Evolutionary conservation across 352 stramenopile species (phyloP).

Genomic region (Pythium insidiosum): DNA sequence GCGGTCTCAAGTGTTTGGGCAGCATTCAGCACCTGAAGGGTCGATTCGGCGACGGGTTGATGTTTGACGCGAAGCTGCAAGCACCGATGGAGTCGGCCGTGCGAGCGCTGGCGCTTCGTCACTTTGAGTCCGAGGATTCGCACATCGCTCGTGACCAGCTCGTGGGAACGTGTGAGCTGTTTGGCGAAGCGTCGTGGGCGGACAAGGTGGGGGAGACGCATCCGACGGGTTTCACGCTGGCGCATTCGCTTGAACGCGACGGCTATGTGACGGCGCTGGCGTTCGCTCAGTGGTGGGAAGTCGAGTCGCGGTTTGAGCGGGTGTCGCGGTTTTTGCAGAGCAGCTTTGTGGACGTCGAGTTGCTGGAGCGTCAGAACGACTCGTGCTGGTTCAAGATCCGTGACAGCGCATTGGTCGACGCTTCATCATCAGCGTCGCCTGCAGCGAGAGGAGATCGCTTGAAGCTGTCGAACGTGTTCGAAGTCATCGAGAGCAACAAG

Average conservation of each 20-base stretch:
- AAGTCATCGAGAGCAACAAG: slow-evolving; percentile 33
- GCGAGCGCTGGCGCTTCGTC: slow-evolving; percentile 4
- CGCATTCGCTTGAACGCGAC: slow-evolving; percentile 19
- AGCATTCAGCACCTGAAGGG: slow-evolving; percentile 89
- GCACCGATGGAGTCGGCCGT: slow-evolving; percentile 18
- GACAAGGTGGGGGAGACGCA: slow-evolving; percentile 18
- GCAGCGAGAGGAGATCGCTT: slow-evolving; percentile 2
- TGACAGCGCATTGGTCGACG: not conserved
- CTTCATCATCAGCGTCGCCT: too few relatives aligned
- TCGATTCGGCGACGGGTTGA: slow-evolving; percentile 89
- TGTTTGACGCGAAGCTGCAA: slow-evolving; percentile 59
- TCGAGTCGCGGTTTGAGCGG: slow-evolving; percentile 19
- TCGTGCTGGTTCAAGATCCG: slow-evolving; percentile 36
- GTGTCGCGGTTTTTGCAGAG: slow-evolving; percentile 11
- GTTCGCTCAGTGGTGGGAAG: slow-evolving; percentile 29
- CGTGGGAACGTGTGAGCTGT: slow-evolving; percentile 8
- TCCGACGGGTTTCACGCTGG: slow-evolving; percentile 26
- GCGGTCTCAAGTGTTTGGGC: slow-evolving; percentile 43
- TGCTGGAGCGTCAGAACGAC: slow-evolving; percentile 45
- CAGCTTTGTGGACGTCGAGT: slow-evolving; percentile 21
- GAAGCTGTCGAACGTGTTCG: slow-evolving; percentile 22
- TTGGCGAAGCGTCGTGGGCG: slow-evolving; percentile 17
- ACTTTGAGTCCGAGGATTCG: slow-evolving; percentile 22
- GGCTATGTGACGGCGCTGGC: slow-evolving; percentile 15
- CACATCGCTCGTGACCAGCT: slow-evolving; percentile 11